Percentiles rank a stretch among this genome's conserved stretches.
phyloP scores from a whole-genome alignment of 2,329 filamentous ascomycete genomes.

The Pseudocercospora eumusae region DNA sequence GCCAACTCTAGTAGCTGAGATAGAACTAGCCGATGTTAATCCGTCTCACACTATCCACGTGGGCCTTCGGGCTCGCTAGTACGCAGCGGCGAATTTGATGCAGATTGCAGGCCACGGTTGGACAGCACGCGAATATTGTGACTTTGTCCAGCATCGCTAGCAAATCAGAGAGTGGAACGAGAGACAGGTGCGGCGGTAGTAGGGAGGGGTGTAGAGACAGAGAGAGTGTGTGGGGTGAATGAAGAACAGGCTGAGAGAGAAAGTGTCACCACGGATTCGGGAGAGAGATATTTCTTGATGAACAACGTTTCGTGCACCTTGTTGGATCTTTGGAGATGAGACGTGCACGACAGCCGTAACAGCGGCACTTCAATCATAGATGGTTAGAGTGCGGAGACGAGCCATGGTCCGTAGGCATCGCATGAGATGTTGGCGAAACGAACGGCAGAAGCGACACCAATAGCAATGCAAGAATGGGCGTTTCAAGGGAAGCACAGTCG shows the following conservation, averaged over 20 bases:
- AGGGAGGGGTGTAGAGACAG: conserved; percentile 1
- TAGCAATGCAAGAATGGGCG: not conserved
- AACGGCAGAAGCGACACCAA: not conserved
- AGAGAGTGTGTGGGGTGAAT: conserved; percentile 6
- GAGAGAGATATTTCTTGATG: not conserved
- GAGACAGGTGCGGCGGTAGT: conserved; percentile 1
- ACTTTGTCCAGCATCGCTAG: conserved; percentile 10
- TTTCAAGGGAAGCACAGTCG: conserved; percentile 8
- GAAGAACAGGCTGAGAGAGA: not conserved
- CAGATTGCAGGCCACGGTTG: conserved; percentile 10
- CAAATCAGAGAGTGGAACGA: conserved; percentile 5
- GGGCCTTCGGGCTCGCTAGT: not conserved
- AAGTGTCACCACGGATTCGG: conserved; percentile 7
- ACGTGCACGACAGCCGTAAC: conserved; percentile 7
- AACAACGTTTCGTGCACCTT: conserved; percentile 1
- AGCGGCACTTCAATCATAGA: conserved; percentile 9
- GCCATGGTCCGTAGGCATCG: not conserved
- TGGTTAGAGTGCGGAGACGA: conserved; percentile 7
- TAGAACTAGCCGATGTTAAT: conserved; percentile 17
- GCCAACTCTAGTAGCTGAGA: conserved; percentile 11
- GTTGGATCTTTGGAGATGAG: not conserved
- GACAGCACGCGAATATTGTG: not conserved
- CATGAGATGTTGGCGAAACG: conserved; percentile 2
- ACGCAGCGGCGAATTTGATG: not conserved
- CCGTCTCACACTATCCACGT: conserved; percentile 17